These are phyloP conservation scores for Gossypium gossypioides DNA, from an alignment of 441 rosid genomes.

Conservation along the genomic window DNA sequence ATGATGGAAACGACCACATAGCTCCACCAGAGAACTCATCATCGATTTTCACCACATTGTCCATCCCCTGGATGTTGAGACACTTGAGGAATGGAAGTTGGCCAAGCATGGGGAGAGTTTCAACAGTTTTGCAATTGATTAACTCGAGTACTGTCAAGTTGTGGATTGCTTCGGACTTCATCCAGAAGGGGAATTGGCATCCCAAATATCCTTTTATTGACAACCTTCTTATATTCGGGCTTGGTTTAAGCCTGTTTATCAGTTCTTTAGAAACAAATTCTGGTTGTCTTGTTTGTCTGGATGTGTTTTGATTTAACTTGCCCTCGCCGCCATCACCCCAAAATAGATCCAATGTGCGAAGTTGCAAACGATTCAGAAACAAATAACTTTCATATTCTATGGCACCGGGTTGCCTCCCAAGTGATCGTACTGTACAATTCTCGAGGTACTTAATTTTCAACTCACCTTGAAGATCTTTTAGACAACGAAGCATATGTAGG, in stretches of 20 bases:
- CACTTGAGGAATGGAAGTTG: conserved; percentile 11
- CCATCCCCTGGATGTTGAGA: conserved; percentile 19
- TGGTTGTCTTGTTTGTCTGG: background rate
- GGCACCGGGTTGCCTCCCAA: no score
- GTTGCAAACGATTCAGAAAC: background rate
- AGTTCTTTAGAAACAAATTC: fast-evolving
- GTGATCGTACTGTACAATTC: background rate
- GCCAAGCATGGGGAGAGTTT: conserved; percentile 16
- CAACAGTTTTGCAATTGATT: conserved; percentile 12
- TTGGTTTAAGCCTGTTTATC: background rate
- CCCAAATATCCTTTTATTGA: conserved; percentile 15
- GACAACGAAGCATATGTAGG: fast-evolving
- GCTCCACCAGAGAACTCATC: conserved; percentile 13
- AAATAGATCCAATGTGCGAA: conserved; percentile 4
- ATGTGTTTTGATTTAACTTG: background rate
- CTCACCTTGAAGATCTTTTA: conserved; percentile 10
- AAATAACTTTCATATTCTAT: fast-evolving
- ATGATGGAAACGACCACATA: conserved; percentile 8
- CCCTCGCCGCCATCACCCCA: conserved; percentile 8
- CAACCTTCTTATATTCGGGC: conserved; percentile 2
- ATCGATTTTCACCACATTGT: conserved; percentile 8
- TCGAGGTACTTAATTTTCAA: conserved; percentile 7
- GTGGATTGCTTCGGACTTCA: background rate
- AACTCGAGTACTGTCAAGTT: conserved; percentile 9
- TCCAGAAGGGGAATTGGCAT: conserved; percentile 7